Evolutionary conservation across 805 yeast genomes (phyloP).

Genomic region (Priceomyces haplophilus): DNA sequence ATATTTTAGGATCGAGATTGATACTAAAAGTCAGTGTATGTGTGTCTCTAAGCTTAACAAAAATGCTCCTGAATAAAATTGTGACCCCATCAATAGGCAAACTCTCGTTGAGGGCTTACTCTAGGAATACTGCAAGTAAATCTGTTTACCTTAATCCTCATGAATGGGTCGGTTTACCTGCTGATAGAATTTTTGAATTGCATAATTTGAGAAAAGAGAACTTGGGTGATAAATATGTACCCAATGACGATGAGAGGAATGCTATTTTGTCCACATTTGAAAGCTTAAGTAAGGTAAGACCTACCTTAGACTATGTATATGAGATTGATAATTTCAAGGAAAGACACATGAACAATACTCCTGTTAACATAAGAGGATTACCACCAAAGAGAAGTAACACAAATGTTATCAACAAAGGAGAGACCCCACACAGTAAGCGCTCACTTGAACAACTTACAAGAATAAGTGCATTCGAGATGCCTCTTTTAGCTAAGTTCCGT

Average conservation of each 20-base stretch:
- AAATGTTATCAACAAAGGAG: conserved; percentile 33
- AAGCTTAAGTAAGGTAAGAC: conserved; percentile 28
- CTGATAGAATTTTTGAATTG: conserved; percentile 58
- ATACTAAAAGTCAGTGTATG: no score
- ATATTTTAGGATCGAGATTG: no score
- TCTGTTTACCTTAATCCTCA: conserved; percentile 58
- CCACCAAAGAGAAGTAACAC: conserved; percentile 38
- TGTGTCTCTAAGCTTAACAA: background rate
- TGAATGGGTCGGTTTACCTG: conserved; percentile 67
- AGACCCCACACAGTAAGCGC: conserved; percentile 52
- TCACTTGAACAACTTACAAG: conserved; percentile 74
- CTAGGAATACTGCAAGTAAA: conserved; percentile 6
- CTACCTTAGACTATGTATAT: conserved; percentile 37
- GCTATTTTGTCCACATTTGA: conserved; percentile 40
- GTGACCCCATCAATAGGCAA: background rate
- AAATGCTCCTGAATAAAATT: background rate
- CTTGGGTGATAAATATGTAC: conserved; percentile 40
- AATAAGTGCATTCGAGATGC: conserved; percentile 89
- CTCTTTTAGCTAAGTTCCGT: conserved; percentile 73
- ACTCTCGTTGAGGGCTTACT: conserved; percentile 8
- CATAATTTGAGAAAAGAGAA: conserved; percentile 56
- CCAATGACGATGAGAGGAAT: conserved; percentile 61
- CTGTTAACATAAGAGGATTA: conserved; percentile 31
- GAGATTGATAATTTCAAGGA: conserved; percentile 44
- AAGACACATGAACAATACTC: conserved; percentile 40